Base-by-base conservation (phyloP, 2,329 filamentous ascomycete species). In the Colletotrichum sojae region DNA sequence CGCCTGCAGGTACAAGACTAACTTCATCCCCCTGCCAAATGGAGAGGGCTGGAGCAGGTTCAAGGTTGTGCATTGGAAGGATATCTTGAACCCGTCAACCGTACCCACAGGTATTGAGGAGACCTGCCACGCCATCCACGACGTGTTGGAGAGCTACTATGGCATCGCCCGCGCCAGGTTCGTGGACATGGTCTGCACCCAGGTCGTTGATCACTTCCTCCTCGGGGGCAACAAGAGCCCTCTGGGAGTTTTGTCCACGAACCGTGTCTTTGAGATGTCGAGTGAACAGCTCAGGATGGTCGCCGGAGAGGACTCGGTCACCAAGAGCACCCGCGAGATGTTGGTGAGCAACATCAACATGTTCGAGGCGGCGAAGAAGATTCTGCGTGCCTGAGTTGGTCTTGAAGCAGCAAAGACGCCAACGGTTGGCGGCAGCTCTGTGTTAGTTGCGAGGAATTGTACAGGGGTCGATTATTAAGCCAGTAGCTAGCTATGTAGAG, bases 81-180 rank as follows among this genome's bases (percentile, higher is more conserved):
- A 56, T 6, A 6, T 67, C 31, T 9, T 2, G 9, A 36, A 36
- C 1, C 31, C 8, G 0, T 10, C 31, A 10, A 2, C 1, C 2
- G 31, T 9, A 4, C 0, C 31, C 31, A 36, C 31, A 36, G 31
- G 31, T 8, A 36, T 36, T 0, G 31, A 36, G 2, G 31, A 36
- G 43, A 77, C 78, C 0, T 72, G 82, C 5, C 79, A 86, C 39
- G 83, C 89, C 6, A 84, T 92, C 5, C 87, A 91, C 64, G 86
- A 92, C 67, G 85, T 88, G 1, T 80, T 93, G 0, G 76, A 83
- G 48, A 82, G 85, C 1, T 93, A 90, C 76, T 92, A 93, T 78
- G 83, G 87, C 25, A 85, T 91, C 2, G 83, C 89, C 0, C 82
- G 81, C 15, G 87, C 87, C 72, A 85, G 89, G 0, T 91, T 93